Evolutionary conservation across 441 rosid species (phyloP), one percentile per base, ranked within the genome.

Genomic region (Mallotus japonicus): DNA sequence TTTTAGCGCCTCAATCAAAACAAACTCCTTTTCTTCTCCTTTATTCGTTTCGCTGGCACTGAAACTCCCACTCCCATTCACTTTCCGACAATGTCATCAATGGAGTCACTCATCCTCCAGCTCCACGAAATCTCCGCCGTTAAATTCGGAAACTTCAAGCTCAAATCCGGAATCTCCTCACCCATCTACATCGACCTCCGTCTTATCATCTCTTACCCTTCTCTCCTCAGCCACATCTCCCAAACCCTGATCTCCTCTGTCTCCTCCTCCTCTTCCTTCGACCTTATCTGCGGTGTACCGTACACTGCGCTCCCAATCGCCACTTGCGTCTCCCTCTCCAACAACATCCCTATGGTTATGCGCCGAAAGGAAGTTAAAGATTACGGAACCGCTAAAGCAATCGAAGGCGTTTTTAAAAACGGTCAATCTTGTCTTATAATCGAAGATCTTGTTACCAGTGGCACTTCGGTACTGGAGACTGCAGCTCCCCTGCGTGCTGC

Each of bases 161-260:
- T 95, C 19, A 95, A 95, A 83, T 93, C 98, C 54, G 98, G 99
- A 74, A 93, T 95, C 81, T 77, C 76, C 55, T 92, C 97, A 22
- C 98, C 99, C 2, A 81, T 91, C 74, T 95, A 95, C 86, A 91
- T 95, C 78, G 99, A 95, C 78, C 98, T 95, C 72, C 99, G 99
- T 71, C 91, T 93, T 78, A 92, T 95, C 57, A 88, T 91, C 79
- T 87, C 97, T 0, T 84, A 90, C 76, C 97, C 97, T 12, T 83
- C 92, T 15, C 91, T 93, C 83, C 89, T 93, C 69, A 74, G 81
- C 74, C 91, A 80, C 71, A 90, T 95, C 84, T 89, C 98, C 70
- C 83, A 82, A 24, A 85, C 84, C 65, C 83, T 93, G 42, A 79
- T 90, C 84, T 83, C 96, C 76, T 77, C 92, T 55, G 86, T 90